Evolutionary conservation across 2,329 filamentous ascomycete genomes (phyloP).

Genomic region (Botrytis aclada): DNA sequence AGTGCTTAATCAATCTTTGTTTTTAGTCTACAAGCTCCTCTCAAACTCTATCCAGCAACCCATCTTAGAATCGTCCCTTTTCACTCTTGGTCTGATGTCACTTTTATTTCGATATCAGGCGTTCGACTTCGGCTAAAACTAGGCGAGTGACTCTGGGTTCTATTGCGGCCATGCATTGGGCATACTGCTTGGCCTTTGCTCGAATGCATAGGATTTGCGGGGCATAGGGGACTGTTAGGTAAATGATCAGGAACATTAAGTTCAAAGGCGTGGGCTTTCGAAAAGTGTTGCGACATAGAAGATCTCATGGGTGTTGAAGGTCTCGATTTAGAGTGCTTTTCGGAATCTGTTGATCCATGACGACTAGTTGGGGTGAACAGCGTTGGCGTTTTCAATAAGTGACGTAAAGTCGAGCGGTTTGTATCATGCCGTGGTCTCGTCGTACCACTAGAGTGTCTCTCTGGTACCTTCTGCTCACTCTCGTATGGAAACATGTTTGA

Average conservation of each 20-base stretch:
- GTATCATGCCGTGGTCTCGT: not conserved
- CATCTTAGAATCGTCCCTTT: not conserved
- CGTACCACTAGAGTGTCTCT: not conserved
- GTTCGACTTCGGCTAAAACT: slow-evolving; percentile 22
- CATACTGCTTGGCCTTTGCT: slow-evolving; percentile 42
- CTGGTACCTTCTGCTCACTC: not conserved
- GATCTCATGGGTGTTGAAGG: not conserved
- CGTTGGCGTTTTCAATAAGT: slow-evolving; percentile 1
- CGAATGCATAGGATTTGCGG: slow-evolving; percentile 41
- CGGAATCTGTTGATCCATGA: slow-evolving; percentile 2
- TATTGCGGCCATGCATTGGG: slow-evolving; percentile 41
- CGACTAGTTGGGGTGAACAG: not conserved
- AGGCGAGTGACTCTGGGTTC: slow-evolving; percentile 14
- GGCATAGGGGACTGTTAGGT: slow-evolving; percentile 44
- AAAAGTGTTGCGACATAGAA: not conserved
- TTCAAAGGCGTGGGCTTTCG: slow-evolving; percentile 33
- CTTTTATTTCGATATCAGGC: slow-evolving; percentile 12
- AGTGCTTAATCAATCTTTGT: not conserved
- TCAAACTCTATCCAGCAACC: not conserved
- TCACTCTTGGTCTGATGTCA: not conserved
- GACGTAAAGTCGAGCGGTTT: not conserved
- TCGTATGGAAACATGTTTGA: slow-evolving; percentile 11
- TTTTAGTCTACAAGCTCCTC: not conserved
- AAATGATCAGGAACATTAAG: slow-evolving; percentile 45
- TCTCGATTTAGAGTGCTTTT: not conserved